Conservation (phyloP, 371 early-diverging fungal species). For the Rhizopus sp. region DNA sequence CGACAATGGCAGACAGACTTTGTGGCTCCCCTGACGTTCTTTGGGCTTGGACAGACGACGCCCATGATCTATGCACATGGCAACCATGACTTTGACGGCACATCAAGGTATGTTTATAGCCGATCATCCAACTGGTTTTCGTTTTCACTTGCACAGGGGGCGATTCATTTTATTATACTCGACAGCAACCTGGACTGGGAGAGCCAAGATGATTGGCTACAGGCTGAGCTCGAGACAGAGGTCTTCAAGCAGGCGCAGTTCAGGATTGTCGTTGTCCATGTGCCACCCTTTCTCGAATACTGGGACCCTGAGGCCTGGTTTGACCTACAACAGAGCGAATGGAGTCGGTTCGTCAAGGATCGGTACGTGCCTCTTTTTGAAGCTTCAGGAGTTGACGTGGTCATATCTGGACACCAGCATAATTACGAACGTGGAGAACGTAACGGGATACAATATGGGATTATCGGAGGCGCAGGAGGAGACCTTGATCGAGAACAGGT, state of each 20-base stretch:
- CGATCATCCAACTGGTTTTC: constrained; percentile 56
- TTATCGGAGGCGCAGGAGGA: constrained; percentile 83
- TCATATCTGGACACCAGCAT: constrained; percentile 83
- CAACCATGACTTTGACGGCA: constrained; percentile 72
- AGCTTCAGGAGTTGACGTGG: constrained; percentile 67
- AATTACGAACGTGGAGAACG: constrained; percentile 71
- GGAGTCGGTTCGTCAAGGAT: constrained; percentile 72
- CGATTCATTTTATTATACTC: constrained; percentile 68
- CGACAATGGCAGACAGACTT: constrained; percentile 79
- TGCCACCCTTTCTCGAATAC: constrained; percentile 81
- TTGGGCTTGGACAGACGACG: constrained; percentile 55
- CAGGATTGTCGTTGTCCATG: constrained; percentile 71
- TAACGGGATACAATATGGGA: constrained; percentile 58
- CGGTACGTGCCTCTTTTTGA: constrained; percentile 72
- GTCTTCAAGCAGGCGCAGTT: constrained; percentile 61
- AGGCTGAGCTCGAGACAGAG: constrained; percentile 55
- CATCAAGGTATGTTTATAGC: constrained; percentile 49
- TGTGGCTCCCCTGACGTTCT: constrained; percentile 61
- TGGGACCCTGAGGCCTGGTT: constrained; percentile 79
- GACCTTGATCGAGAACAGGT: constrained; percentile 68
- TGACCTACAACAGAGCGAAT: constrained; percentile 63
- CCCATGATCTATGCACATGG: constrained; percentile 77
- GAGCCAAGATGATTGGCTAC: constrained; percentile 66
- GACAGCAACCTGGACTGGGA: constrained; percentile 70
- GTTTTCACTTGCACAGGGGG: constrained; percentile 59